A percentile compares a stretch with the other conserved stretches of the same genome.
Evolutionary conservation across 2,329 filamentous ascomycete species (phyloP).

Genomic region (Rutstroemia sp.): DNA sequence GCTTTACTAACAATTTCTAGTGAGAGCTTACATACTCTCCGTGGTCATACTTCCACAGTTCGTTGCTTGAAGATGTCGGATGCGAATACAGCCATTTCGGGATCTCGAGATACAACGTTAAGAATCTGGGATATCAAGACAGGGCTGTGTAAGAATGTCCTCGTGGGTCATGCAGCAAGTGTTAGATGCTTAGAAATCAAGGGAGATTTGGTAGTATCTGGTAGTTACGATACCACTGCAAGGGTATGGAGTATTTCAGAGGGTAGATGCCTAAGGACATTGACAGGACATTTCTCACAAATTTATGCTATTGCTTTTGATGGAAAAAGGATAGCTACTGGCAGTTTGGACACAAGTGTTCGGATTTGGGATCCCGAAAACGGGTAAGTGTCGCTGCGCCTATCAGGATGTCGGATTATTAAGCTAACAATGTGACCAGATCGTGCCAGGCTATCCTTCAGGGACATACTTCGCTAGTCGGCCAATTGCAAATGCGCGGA

Average conservation of each 20-base stretch:
- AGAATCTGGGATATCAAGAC: slow-evolving; percentile 91
- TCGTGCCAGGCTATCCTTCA: slow-evolving; percentile 77
- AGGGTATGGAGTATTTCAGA: slow-evolving; percentile 98
- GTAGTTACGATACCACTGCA: slow-evolving; percentile 94
- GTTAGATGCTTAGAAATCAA: slow-evolving; percentile 94
- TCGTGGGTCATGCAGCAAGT: slow-evolving; percentile 92
- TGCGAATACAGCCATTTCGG: slow-evolving; percentile 87
- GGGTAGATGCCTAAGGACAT: slow-evolving; percentile 81
- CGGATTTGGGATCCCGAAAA: slow-evolving; percentile 91
- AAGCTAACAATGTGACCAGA: slow-evolving; percentile 29
- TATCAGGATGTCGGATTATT: slow-evolving; percentile 16
- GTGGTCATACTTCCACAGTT: slow-evolving; percentile 94
- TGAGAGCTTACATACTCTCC: slow-evolving; percentile 69
- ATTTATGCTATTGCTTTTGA: slow-evolving; percentile 99
- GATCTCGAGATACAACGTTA: slow-evolving; percentile 88
- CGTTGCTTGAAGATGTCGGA: slow-evolving; percentile 98
- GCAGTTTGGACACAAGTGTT: slow-evolving; percentile 92
- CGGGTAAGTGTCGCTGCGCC: slow-evolving; percentile 49
- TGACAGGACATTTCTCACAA: slow-evolving; percentile 94
- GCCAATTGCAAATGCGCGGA: slow-evolving; percentile 90
- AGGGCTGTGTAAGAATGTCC: slow-evolving; percentile 81
- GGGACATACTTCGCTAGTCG: slow-evolving; percentile 93
- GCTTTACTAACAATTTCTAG: slow-evolving; percentile 36
- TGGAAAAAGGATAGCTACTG: slow-evolving; percentile 85
- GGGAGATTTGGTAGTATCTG: slow-evolving; percentile 94